Percentiles rank a stretch among this genome's conserved stretches.
Evolutionary conservation across 495 filamentous ascomycete genomes (phyloP).

Genomic region (Penicillium robsamsonii): DNA sequence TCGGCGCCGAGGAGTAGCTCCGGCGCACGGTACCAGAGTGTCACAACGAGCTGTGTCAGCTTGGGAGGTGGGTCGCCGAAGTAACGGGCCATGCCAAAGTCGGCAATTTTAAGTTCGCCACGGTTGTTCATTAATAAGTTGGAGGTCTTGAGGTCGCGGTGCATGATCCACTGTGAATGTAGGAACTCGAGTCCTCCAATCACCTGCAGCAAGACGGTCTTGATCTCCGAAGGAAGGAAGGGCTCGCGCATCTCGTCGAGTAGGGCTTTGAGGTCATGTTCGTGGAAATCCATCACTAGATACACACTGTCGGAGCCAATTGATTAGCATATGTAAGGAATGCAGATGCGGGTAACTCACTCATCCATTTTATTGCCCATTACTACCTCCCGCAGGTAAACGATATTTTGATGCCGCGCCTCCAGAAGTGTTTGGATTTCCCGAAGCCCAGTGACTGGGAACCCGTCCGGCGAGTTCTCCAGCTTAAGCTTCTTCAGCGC

Average conservation of each 20-base stretch:
- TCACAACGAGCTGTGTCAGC: slow-evolving; percentile 91
- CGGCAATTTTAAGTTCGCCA: slow-evolving; percentile 91
- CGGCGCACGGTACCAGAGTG: slow-evolving; percentile 93
- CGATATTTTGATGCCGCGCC: slow-evolving; percentile 70
- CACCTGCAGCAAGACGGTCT: slow-evolving; percentile 84
- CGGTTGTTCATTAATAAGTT: slow-evolving; percentile 96
- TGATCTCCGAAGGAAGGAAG: slow-evolving; percentile 89
- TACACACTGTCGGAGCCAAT: slow-evolving; percentile 62
- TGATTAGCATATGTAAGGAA: slow-evolving; percentile 4
- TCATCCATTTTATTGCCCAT: slow-evolving; percentile 77
- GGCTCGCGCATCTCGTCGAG: slow-evolving; percentile 92
- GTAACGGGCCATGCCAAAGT: slow-evolving; percentile 97
- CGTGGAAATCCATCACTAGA: slow-evolving; percentile 96
- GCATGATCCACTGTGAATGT: slow-evolving; percentile 88
- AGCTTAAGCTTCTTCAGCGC: slow-evolving; percentile 95
- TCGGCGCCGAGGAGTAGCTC: slow-evolving; percentile 84
- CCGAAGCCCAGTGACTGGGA: slow-evolving; percentile 87
- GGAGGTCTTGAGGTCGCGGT: slow-evolving; percentile 94
- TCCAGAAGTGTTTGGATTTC: slow-evolving; percentile 76
- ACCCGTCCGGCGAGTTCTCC: slow-evolving; percentile 76
- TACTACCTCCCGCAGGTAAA: slow-evolving; percentile 80
- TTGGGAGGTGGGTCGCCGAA: slow-evolving; percentile 78
- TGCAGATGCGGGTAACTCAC: slow-evolving; percentile 43
- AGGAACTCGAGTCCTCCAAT: slow-evolving; percentile 79
- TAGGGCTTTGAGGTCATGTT: slow-evolving; percentile 95